Evolutionary conservation across 768 basidiomycete genomes (phyloP), one percentile per base, ranked within the genome.

Genomic region (Leccinum fibrillosum): DNA sequence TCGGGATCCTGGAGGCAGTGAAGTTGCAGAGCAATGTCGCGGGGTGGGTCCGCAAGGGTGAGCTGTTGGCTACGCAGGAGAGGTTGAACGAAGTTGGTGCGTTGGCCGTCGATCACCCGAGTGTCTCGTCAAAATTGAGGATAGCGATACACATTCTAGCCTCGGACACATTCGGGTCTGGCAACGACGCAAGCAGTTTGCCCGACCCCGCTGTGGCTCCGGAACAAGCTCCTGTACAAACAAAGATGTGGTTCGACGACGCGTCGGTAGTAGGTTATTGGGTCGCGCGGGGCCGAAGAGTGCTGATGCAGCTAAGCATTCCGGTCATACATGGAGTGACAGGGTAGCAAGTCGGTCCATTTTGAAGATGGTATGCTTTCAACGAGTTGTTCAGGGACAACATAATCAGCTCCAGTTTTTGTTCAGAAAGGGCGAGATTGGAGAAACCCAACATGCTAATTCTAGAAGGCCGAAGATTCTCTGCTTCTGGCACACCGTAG

Each of bases 11-110:
- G 23, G 86, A 89, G 49, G 75, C 72, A 13, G 61, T 86, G 13
- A 86, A 84, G 68, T 53, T 64, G 50, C 82, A 90, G 71, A 76
- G 72, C 55, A 90, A 86, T 62, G 80, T 90, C 23, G 83, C 87
- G 0, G 82, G 78, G 19, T 90, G 89, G 89, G 77, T 89, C 55
- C 77, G 79, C 17, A 63, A 66, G 28, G 86, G 86, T 2, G 86
- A 86, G 0, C 70, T 88, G 12, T 67, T 59, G 72, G 58, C 49
- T 19, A 39, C 44, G 8, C 37, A 39, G 25, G 66, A 58, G 42
- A 57, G 45, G 32, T 10, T 7, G 15, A 53, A n/a, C 17, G 61
- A 21, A 9, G 58, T 11, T 34, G 54, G 49, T 26, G 19, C 23
- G 15, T 19, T 15, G 10, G 39, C 28, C 25, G 23, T 51, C 21